Conservation (phyloP, 345 rosid species). For the Draba incana region DNA sequence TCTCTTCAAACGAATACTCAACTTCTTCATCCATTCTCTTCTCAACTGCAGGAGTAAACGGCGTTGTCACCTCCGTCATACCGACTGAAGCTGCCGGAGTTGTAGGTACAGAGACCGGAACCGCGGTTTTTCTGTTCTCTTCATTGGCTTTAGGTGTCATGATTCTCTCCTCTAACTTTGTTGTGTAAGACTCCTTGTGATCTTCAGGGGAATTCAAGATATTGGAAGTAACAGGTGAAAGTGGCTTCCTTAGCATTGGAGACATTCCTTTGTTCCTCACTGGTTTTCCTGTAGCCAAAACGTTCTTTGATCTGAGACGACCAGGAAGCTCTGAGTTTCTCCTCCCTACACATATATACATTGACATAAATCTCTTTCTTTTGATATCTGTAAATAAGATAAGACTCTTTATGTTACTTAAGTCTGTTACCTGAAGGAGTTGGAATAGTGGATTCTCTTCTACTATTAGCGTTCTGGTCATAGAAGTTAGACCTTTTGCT, state of each 20-base stretch:
- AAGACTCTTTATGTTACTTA: constrained; percentile 5
- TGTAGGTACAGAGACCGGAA: constrained; percentile 45
- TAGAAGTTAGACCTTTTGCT: constrained; percentile 40
- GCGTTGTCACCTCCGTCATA: constrained; percentile 62
- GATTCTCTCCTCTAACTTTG: constrained; percentile 34
- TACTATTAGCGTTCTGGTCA: constrained; percentile 42
- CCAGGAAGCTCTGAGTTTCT: constrained; percentile 60
- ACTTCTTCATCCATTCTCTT: constrained; percentile 34
- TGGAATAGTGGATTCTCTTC: constrained; percentile 39
- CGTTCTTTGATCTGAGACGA: constrained; percentile 46
- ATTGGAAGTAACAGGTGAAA: constrained; percentile 66
- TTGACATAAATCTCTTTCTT: neutral
- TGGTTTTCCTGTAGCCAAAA: constrained; percentile 39
- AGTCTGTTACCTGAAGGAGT: constrained; percentile 31
- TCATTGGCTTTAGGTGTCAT: constrained; percentile 37
- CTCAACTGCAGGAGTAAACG: constrained; percentile 52
- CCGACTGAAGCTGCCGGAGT: constrained; percentile 62
- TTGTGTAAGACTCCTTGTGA: constrained; percentile 38
- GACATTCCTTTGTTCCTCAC: constrained; percentile 36
- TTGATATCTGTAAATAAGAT: constrained; percentile 5
- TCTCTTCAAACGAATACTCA: constrained; percentile 45
- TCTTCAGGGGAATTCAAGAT: constrained; percentile 50
- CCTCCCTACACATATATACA: constrained; percentile 48
- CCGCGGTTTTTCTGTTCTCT: constrained; percentile 41
- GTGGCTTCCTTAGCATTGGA: constrained; percentile 52